These are phyloP conservation scores for Neoconidiobolus thromboides DNA, from an alignment of 371 early-diverging fungal genomes.

Conservation along the genomic window DNA sequence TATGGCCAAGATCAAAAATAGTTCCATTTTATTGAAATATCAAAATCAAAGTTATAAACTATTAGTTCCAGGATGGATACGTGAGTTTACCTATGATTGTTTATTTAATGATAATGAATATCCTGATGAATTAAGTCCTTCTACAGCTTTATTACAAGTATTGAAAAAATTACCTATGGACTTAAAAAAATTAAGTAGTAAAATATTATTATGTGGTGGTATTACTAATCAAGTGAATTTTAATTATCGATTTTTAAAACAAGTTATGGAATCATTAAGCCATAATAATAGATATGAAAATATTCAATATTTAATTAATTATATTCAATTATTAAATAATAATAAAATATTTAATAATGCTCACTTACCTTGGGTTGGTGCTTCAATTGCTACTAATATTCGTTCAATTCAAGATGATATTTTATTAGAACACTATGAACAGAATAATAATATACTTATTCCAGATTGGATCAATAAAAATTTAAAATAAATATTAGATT, in stretches of 20 bases:
- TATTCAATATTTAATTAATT: too few species aligned
- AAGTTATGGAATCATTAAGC: too few species aligned
- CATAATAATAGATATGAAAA: too few species aligned
- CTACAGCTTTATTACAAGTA: neutral
- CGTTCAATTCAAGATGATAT: too few species aligned
- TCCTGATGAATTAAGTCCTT: neutral
- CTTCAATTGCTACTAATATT: too few species aligned
- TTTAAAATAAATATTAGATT: too few species aligned
- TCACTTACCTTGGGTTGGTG: too few species aligned
- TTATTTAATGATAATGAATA: neutral
- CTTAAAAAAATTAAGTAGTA: neutral
- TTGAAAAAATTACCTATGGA: neutral
- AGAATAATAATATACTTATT: too few species aligned
- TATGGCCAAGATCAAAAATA: neutral
- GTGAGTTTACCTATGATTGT: neutral
- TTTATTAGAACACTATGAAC: too few species aligned
- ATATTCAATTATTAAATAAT: too few species aligned
- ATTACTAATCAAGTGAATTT: neutral
- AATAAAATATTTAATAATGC: too few species aligned
- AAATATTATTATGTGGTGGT: neutral
- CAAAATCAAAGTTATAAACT: neutral
- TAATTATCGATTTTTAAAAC: neutral
- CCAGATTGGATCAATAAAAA: too few species aligned
- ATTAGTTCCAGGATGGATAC: conserved; percentile 1
- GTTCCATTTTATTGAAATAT: neutral